Evolutionary conservation across 768 basidiomycete genomes (phyloP).

Genomic region (Gloeophyllum trabeum): DNA sequence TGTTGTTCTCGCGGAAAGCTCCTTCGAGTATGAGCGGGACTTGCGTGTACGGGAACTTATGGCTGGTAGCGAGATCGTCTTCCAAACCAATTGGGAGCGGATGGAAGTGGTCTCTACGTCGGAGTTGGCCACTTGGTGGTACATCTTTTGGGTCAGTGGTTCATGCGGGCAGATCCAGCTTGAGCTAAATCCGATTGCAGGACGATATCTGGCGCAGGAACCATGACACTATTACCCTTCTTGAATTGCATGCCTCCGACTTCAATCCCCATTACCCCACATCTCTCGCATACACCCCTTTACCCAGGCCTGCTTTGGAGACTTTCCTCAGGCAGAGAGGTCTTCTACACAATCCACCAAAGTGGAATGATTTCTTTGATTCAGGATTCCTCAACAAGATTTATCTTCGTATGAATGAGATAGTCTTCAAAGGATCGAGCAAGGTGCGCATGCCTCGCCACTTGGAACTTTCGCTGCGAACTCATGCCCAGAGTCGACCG

Average conservation of each 20-base stretch:
- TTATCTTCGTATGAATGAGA: slow-evolving; percentile 61
- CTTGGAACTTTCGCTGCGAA: too few relatives aligned
- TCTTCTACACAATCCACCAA: slow-evolving; percentile 33
- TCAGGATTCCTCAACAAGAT: slow-evolving; percentile 62
- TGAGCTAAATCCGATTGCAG: slow-evolving; percentile 19
- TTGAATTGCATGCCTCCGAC: slow-evolving; percentile 37
- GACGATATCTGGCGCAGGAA: slow-evolving; percentile 74
- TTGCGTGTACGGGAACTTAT: slow-evolving; percentile 42
- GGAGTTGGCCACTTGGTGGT: slow-evolving; percentile 61
- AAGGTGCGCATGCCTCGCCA: slow-evolving; percentile 24
- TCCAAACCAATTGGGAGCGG: slow-evolving; percentile 42
- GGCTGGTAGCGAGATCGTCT: slow-evolving; percentile 28
- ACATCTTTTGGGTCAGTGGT: slow-evolving; percentile 57
- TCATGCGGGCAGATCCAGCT: background rate
- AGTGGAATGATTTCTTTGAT: slow-evolving; percentile 40
- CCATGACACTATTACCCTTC: slow-evolving; percentile 37
- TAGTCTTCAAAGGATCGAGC: slow-evolving; percentile 41
- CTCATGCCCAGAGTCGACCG: slow-evolving; percentile 3
- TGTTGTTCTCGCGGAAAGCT: slow-evolving; percentile 29
- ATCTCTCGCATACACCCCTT: slow-evolving; percentile 63
- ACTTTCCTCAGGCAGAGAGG: slow-evolving; percentile 52
- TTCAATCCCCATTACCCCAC: slow-evolving; percentile 66
- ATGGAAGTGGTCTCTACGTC: slow-evolving; percentile 35
- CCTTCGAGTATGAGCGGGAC: slow-evolving; percentile 39
- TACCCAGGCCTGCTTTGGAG: slow-evolving; percentile 54